phyloP scores from a whole-genome alignment of 208 protist species.

The Giardia muris region DNA sequence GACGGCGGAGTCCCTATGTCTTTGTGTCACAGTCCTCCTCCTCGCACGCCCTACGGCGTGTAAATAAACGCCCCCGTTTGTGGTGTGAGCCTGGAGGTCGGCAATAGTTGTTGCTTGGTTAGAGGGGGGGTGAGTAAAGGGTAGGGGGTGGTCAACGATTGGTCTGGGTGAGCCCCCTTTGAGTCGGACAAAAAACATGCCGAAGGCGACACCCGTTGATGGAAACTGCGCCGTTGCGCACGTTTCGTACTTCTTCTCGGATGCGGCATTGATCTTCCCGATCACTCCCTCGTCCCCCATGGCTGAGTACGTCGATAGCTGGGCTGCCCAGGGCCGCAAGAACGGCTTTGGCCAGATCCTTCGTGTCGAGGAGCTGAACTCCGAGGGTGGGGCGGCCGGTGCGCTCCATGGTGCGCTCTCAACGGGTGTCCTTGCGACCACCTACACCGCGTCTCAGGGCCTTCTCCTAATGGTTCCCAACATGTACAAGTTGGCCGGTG shows the following conservation, averaged over 20 bases:
- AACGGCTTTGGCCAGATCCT: constrained; percentile 52
- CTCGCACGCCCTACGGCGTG: no score
- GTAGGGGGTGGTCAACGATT: no score
- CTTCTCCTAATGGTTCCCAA: constrained; percentile 61
- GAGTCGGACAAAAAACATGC: no score
- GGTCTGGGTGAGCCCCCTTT: no score
- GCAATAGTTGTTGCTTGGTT: no score
- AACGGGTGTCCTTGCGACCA: constrained; percentile 42
- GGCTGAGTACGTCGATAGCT: constrained; percentile 51
- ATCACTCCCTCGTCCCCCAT: constrained; percentile 52
- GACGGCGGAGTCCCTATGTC: no score
- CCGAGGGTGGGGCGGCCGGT: constrained; percentile 53
- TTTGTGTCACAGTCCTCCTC: no score
- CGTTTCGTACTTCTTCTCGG: constrained; percentile 35
- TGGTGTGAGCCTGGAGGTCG: no score
- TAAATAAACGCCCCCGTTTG: no score
- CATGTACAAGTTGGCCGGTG: constrained; percentile 58
- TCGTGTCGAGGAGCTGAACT: constrained; percentile 48
- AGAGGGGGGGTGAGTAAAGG: no score
- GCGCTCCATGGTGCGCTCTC: constrained; percentile 50
- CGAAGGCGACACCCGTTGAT: constrained; percentile 35
- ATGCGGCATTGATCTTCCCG: constrained; percentile 31
- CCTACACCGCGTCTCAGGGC: constrained; percentile 59
- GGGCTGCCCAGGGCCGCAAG: constrained; percentile 38
- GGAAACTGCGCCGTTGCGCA: constrained; percentile 36